Percentiles rank a stretch among this genome's conserved stretches.
Conservation (phyloP, 1,139 yeast species). For the Lodderomyces theae region DNA sequence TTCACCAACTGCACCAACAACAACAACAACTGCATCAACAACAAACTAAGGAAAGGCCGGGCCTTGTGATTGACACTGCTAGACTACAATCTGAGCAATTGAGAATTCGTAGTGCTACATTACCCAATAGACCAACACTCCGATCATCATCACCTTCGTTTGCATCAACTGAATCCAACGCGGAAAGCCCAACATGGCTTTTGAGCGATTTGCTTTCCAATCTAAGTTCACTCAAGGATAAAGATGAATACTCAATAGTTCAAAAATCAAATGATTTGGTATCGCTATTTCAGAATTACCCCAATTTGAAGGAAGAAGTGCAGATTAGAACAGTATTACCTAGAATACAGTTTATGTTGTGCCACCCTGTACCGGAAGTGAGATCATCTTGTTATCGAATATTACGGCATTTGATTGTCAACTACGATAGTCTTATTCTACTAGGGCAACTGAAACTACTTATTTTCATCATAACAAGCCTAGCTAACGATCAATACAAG, state of each 20-base stretch:
- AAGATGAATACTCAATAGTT: constrained; percentile 48
- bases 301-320: constrained; percentile 63
- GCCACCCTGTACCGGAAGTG: constrained; percentile 59
- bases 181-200: constrained; percentile 38
- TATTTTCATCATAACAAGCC: constrained; percentile 59
- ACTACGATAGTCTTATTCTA: constrained; percentile 47
- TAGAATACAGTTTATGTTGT: constrained; percentile 59
- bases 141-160: constrained; percentile 5
- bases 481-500: constrained; percentile 46
- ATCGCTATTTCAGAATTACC: constrained; percentile 52
- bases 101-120: constrained; percentile 13
- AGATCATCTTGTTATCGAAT: constrained; percentile 76
- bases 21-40: too few species aligned
- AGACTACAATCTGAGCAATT: constrained; percentile 2
- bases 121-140: constrained; percentile 5
- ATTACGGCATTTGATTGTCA: constrained; percentile 60
- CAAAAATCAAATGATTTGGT: constrained; percentile 65
- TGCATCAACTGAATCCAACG: constrained; percentile 9
- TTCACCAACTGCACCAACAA: not conserved
- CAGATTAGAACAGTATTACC: constrained; percentile 60
- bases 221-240: constrained; percentile 25
- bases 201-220: constrained; percentile 33
- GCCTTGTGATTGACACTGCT: not conserved
- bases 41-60: not conserved
- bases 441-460: constrained; percentile 55